Evolutionary conservation across 2,329 filamentous ascomycete species (phyloP), one percentile per base, ranked within the genome.

Genomic region (Fusarium graminum): DNA sequence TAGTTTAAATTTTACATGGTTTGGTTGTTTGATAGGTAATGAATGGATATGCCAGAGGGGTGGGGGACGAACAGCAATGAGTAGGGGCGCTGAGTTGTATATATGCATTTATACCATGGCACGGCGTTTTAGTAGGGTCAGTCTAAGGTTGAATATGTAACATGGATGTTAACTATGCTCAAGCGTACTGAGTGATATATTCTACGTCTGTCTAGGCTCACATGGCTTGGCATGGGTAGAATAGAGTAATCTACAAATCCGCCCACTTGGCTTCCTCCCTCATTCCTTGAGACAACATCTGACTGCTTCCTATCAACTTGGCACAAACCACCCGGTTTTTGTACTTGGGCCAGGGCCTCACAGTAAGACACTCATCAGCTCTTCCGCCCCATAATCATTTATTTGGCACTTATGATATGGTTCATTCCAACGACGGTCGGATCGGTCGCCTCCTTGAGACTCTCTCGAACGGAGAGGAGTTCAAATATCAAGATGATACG

Each of bases 91-190:
- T 59, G 57, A 68, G 59, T 61, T 71, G 70, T 73, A 74, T 68
- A 71, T 72, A 71, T 72, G 71, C 75, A 77, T 77, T 69, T 79
- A 78, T 78, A 79, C 74, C 77, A 79, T 76, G 77, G 77, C 76
- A 78, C 56, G 75, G 75, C 74, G 75, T 74, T 74, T 74, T 69
- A 68, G 56, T 65, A 69, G 66, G 69, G 54, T 68, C 59, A 68
- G 52, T 57, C 42, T 46, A 69, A 39, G 57, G 67, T 72, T 71
- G 71, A 72, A 73, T 70, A 69, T 59, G 62, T 63, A 65, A 63
- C 49, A 41, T 53, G 22, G 22, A 22, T 22, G 29, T 52, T 64
- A 22, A 34, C 54, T 25, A 47, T 29, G 47, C 47, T 16, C 34
- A 32, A 32, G 16, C 30, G 11, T 26, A 32, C 17, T 9, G 16